phyloP scores from a whole-genome alignment of 1,284 basidiomycete species.

The Ceratobasidium sp. region DNA sequence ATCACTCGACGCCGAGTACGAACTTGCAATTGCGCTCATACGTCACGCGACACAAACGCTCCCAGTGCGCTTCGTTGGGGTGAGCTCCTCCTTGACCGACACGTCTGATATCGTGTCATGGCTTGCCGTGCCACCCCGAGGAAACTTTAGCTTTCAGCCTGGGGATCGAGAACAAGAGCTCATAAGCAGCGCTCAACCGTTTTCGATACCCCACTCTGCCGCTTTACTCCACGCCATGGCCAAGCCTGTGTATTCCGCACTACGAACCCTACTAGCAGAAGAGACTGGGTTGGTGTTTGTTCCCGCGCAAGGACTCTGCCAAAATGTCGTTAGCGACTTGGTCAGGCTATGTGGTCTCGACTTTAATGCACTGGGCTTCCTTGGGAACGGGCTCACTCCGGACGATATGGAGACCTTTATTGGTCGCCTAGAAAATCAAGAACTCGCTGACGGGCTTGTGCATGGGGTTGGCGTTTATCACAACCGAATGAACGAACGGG shows the following conservation, averaged over 20 bases:
- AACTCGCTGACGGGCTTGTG: constrained; percentile 80
- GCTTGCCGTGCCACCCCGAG: constrained; percentile 69
- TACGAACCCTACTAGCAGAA: constrained; percentile 59
- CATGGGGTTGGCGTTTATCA: constrained; percentile 93
- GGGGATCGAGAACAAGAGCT: constrained; percentile 87
- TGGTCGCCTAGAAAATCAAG: constrained; percentile 72
- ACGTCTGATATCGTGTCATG: constrained; percentile 84
- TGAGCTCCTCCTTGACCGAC: constrained; percentile 85
- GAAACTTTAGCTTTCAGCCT: constrained; percentile 81
- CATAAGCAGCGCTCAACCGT: constrained; percentile 77
- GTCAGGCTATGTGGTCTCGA: constrained; percentile 89
- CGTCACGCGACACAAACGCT: constrained; percentile 71
- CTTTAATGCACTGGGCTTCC: constrained; percentile 79
- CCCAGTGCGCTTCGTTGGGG: constrained; percentile 81
- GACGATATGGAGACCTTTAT: constrained; percentile 73
- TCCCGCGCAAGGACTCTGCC: constrained; percentile 86
- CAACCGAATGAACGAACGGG: constrained; percentile 75
- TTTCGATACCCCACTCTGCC: constrained; percentile 88
- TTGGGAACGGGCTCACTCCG: constrained; percentile 67
- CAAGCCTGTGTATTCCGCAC: constrained; percentile 84
- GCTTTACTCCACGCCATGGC: constrained; percentile 92
- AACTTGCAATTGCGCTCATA: constrained; percentile 81
- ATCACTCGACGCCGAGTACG: constrained; percentile 84
- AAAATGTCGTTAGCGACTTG: constrained; percentile 83
- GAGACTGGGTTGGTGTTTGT: constrained; percentile 88